Evolutionary conservation across 495 filamentous ascomycete genomes (phyloP).

Genomic region (Penicillium argentinense): DNA sequence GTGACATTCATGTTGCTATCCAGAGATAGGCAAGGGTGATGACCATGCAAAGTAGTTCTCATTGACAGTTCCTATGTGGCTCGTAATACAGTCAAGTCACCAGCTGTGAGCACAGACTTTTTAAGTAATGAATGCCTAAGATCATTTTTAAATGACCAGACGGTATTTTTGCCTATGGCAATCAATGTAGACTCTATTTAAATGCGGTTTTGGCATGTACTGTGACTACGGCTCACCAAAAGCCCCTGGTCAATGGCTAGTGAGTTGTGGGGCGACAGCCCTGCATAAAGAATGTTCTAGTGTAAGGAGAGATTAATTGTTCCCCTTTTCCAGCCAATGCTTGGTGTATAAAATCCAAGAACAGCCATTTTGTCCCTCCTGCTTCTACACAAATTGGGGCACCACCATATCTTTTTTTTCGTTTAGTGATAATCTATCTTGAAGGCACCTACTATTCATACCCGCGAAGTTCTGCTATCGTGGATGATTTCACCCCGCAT

Average conservation of each 20-base stretch:
- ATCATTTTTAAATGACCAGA: constrained; percentile 7
- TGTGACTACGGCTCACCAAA: constrained; percentile 7
- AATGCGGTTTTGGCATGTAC: constrained; percentile 3
- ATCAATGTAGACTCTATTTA: constrained; percentile 6
- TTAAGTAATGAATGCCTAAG: constrained; percentile 5
- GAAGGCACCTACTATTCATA: constrained; percentile 5
- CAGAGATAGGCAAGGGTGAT: background rate
- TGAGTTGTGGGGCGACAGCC: constrained; percentile 6
- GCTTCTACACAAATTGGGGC: background rate
- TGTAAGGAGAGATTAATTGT: constrained; percentile 6
- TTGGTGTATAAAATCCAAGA: constrained; percentile 14
- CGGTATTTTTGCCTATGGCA: constrained; percentile 8
- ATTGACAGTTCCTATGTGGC: constrained; percentile 4
- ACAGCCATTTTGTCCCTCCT: constrained; percentile 5
- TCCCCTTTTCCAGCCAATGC: constrained; percentile 7
- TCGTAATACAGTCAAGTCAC: constrained; percentile 9
- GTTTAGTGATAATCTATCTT: constrained; percentile 6
- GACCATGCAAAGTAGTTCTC: constrained; percentile 6
- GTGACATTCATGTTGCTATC: constrained; percentile 16
- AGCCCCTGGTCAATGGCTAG: constrained; percentile 2
- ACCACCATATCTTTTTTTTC: constrained; percentile 1
- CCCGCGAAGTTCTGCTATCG: constrained; percentile 6
- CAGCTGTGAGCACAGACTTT: constrained; percentile 5
- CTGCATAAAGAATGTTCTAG: background rate
- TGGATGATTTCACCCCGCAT: constrained; percentile 10